A percentile compares a stretch with the other conserved stretches of the same genome.
These are phyloP conservation scores for Teratosphaeria zuluensis DNA, from an alignment of 2,329 filamentous ascomycete genomes.

Conservation along the genomic window DNA sequence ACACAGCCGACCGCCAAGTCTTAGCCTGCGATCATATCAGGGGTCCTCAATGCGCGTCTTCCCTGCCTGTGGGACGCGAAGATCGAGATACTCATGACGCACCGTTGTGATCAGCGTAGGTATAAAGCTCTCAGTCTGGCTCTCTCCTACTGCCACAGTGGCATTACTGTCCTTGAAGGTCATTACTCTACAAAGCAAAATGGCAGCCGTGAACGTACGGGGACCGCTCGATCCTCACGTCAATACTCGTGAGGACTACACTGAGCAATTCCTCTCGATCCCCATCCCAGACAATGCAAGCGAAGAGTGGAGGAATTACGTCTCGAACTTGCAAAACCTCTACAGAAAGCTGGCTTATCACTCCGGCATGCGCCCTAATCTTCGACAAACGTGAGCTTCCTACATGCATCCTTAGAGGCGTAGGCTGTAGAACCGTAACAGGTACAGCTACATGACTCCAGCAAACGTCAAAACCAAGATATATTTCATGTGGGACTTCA, in stretches of 20 bases:
- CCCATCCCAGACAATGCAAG: constrained; percentile 12
- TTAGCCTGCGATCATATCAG: neutral
- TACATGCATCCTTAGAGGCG: neutral
- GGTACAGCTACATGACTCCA: constrained; percentile 21
- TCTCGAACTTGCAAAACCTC: constrained; percentile 12
- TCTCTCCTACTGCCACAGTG: neutral
- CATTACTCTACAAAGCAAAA: neutral
- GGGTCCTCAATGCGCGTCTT: neutral
- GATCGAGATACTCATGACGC: neutral
- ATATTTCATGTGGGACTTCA: constrained; percentile 30
- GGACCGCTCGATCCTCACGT: constrained; percentile 13
- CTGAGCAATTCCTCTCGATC: constrained; percentile 9
- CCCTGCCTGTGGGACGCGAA: neutral
- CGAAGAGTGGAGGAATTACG: constrained; percentile 13
- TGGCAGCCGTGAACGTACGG: neutral
- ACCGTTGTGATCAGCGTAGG: neutral
- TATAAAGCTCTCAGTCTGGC: neutral
- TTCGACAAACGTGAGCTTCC: constrained; percentile 19
- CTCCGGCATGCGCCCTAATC: constrained; percentile 24
- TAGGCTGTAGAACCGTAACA: neutral
- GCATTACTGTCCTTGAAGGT: neutral
- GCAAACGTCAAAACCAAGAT: constrained; percentile 27
- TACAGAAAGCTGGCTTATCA: constrained; percentile 22
- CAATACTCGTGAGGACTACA: constrained; percentile 21
- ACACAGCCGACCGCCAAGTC: neutral